A percentile compares a stretch with the other conserved stretches of the same genome.
These are phyloP conservation scores for Dendrobium huoshanense DNA, from an alignment of 106 monocot genomes.

Conservation along the genomic window DNA sequence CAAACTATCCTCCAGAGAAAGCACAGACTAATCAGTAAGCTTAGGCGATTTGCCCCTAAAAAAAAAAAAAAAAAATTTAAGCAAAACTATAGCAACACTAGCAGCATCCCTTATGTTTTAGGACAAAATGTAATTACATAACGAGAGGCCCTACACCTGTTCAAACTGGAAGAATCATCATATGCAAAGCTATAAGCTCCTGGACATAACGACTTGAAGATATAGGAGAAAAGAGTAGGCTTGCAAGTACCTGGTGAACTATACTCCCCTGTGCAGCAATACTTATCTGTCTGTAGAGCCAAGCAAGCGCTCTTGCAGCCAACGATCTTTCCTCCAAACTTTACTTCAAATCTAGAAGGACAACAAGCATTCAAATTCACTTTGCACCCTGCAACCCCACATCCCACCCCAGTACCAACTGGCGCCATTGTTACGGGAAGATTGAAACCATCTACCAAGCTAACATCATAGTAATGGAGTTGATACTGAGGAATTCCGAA, in stretches of 20 bases:
- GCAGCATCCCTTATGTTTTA: background rate
- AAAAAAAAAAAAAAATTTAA: too few relatives aligned
- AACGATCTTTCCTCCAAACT: conserved; percentile 30
- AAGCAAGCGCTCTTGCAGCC: conserved; percentile 61
- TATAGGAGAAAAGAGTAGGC: conserved; percentile 46
- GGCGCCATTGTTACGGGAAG: conserved; percentile 46
- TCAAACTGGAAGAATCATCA: conserved; percentile 50
- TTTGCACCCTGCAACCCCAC: conserved; percentile 54
- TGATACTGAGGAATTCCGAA: conserved; percentile 38
- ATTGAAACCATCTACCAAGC: conserved; percentile 79
- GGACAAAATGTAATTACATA: conserved; percentile 83
- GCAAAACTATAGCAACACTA: too few relatives aligned
- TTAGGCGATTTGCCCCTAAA: too few relatives aligned
- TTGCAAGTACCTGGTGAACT: conserved; percentile 31
- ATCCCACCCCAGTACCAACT: conserved; percentile 47
- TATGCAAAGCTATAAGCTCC: conserved; percentile 53
- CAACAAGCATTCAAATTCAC: conserved; percentile 62
- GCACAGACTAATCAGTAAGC: too few relatives aligned
- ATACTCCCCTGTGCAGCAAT: conserved; percentile 50
- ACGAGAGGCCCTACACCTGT: conserved; percentile 39
- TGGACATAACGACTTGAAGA: conserved; percentile 61
- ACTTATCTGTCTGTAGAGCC: conserved; percentile 38
- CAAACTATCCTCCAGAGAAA: too few relatives aligned
- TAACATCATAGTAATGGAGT: conserved; percentile 70
- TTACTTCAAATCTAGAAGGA: conserved; percentile 48